phyloP scores from a whole-genome alignment of 768 basidiomycete genomes.

The Termitomyces sp. region DNA sequence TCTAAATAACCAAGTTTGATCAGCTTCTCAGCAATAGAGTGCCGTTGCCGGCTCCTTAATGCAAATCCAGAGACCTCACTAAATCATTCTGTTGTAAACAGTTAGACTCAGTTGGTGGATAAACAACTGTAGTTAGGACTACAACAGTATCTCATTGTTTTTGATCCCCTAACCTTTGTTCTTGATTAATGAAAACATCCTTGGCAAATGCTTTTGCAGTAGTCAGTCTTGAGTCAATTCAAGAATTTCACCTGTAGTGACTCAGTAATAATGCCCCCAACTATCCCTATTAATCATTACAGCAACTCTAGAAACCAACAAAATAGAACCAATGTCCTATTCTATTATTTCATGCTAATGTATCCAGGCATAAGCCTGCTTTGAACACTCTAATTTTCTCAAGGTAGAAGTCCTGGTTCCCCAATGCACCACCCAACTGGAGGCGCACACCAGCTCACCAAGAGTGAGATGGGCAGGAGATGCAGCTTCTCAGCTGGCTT shows the following conservation, averaged over 20 bases:
- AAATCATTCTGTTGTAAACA: background rate
- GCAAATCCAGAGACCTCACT: background rate
- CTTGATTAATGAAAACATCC: background rate
- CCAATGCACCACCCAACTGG: no score
- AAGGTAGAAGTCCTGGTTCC: no score
- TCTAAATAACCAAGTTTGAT: background rate
- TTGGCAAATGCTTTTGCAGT: background rate
- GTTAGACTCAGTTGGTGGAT: no score
- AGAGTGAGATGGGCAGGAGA: no score
- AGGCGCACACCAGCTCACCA: no score
- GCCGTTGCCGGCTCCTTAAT: background rate
- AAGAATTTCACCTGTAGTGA: background rate
- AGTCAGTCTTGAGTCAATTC: background rate
- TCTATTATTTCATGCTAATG: background rate
- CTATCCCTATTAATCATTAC: background rate
- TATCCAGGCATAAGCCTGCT: background rate
- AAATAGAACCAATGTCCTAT: background rate
- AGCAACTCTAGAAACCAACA: background rate
- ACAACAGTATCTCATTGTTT: background rate
- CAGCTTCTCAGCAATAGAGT: background rate
- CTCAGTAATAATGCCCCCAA: background rate
- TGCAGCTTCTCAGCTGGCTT: no score
- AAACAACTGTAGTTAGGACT: background rate
- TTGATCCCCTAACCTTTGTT: background rate
- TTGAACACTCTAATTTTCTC: background rate